Evolutionary conservation across 352 stramenopile genomes (phyloP).

Genomic region (Phytophthora hybrid): DNA sequence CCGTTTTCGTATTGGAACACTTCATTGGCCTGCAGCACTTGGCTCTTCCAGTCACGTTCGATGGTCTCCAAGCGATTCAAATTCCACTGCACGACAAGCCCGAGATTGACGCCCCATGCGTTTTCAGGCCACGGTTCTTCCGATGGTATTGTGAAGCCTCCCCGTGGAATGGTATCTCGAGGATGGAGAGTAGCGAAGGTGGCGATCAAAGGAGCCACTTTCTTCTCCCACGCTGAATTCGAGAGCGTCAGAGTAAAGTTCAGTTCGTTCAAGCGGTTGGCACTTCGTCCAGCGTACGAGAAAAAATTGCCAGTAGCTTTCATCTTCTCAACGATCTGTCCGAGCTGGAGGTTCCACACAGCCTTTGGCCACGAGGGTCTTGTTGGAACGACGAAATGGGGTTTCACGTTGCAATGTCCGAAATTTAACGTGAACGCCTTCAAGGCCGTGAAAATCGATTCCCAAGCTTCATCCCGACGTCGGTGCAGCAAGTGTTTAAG

Average conservation of each 20-base stretch:
- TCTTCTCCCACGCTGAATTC: conserved; percentile 29
- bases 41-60: conserved; percentile 34
- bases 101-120: conserved; percentile 35
- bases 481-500: conserved; percentile 16
- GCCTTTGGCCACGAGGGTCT: conserved; percentile 20
- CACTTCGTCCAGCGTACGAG: conserved; percentile 24
- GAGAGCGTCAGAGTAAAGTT: conserved; percentile 30
- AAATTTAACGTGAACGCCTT: conserved; percentile 14
- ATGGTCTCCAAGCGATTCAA: conserved; percentile 27
- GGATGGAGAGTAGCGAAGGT: conserved; percentile 30
- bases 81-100: conserved; percentile 39
- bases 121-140: conserved; percentile 39
- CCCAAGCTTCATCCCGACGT: conserved; percentile 34
- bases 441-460: conserved; percentile 29
- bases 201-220: conserved; percentile 35
- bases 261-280: conserved; percentile 25
- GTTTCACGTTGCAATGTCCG: conserved; percentile 29
- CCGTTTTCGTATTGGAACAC: conserved; percentile 39
- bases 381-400: conserved; percentile 32
- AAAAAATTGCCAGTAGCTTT: conserved; percentile 32
- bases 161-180: conserved; percentile 24
- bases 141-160: conserved; percentile 26
- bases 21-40: conserved; percentile 32
- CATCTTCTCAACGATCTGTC: conserved; percentile 39
- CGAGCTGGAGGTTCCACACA: conserved; percentile 33